A percentile compares a stretch with the other conserved stretches of the same genome.
Evolutionary conservation across 768 basidiomycete genomes (phyloP).

Genomic region (Gloeophyllum trabeum): DNA sequence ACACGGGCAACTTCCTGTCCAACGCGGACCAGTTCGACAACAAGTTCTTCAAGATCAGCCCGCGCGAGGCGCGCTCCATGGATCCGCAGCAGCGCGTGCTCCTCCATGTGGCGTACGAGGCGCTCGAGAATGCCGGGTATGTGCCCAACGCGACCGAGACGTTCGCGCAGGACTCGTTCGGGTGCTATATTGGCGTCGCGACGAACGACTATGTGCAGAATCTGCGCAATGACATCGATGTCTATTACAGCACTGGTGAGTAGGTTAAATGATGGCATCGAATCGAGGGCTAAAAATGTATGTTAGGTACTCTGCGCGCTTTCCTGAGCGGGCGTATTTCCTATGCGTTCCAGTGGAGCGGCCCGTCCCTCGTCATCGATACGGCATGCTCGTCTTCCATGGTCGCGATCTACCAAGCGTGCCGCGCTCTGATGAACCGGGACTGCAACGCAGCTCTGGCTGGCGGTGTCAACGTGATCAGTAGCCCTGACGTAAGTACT

Average conservation of each 20-base stretch:
- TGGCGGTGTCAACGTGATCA: constrained; percentile 64
- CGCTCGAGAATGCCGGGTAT: constrained; percentile 62
- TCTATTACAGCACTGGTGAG: constrained; percentile 61
- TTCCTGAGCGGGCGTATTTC: constrained; percentile 67
- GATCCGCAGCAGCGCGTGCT: constrained; percentile 68
- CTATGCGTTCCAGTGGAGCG: constrained; percentile 54
- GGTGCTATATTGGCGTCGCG: constrained; percentile 57
- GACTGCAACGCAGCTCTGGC: constrained; percentile 65
- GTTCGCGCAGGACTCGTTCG: constrained; percentile 43
- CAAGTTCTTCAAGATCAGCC: constrained; percentile 61
- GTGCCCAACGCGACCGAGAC: constrained; percentile 44
- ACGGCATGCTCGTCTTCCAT: constrained; percentile 69
- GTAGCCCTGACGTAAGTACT: constrained; percentile 54
- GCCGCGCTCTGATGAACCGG: constrained; percentile 45
- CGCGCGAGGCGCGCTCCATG: constrained; percentile 66
- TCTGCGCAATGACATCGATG: constrained; percentile 46
- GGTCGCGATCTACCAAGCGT: constrained; percentile 59
- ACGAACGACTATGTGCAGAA: constrained; percentile 65
- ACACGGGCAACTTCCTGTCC: constrained; percentile 54
- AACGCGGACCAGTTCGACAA: constrained; percentile 53
- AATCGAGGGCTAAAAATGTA: background rate
- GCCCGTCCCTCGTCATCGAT: constrained; percentile 62
- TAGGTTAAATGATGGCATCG: background rate
- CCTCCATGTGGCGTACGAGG: constrained; percentile 55
- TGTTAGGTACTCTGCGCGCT: constrained; percentile 49